These are phyloP conservation scores for Stemphylium lycopersici DNA, from an alignment of 2,329 filamentous ascomycete species.

Conservation along the genomic window DNA sequence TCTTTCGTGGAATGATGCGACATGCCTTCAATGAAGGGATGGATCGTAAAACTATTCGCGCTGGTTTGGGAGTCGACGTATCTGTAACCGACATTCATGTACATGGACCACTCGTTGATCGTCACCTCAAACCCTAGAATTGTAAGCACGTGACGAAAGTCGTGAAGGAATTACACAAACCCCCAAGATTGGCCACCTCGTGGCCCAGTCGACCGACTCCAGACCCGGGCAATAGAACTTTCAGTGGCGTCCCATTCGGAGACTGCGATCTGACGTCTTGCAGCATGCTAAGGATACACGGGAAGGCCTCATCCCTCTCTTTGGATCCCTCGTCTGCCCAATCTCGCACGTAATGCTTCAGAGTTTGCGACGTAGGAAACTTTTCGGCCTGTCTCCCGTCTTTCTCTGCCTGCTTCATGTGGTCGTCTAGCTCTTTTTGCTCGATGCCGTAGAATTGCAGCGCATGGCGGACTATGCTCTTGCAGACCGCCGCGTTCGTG, in stretches of 20 bases:
- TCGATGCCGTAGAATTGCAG: slow-evolving; percentile 57
- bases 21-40: slow-evolving; percentile 64
- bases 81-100: slow-evolving; percentile 62
- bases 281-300: slow-evolving; percentile 42
- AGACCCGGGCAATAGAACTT: slow-evolving; percentile 59
- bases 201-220: slow-evolving; percentile 61
- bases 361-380: slow-evolving; percentile 58
- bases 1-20: slow-evolving; percentile 60
- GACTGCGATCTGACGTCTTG: not conserved
- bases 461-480: slow-evolving; percentile 54
- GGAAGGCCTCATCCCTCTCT: slow-evolving; percentile 54
- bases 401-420: slow-evolving; percentile 49
- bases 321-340: slow-evolving; percentile 58
- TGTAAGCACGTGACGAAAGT: not conserved
- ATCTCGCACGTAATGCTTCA: slow-evolving; percentile 65
- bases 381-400: slow-evolving; percentile 50
- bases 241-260: slow-evolving; percentile 26
- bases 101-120: slow-evolving; percentile 64
- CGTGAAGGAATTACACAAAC: slow-evolving; percentile 30
- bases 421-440: slow-evolving; percentile 54
- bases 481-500: slow-evolving; percentile 55
- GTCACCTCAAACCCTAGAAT: slow-evolving; percentile 58
- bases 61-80: slow-evolving; percentile 51
- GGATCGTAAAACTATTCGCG: slow-evolving; percentile 40
- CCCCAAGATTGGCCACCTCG: slow-evolving; percentile 54